phyloP scores from a whole-genome alignment of 352 stramenopile species.

The Phytophthora crassamura region DNA sequence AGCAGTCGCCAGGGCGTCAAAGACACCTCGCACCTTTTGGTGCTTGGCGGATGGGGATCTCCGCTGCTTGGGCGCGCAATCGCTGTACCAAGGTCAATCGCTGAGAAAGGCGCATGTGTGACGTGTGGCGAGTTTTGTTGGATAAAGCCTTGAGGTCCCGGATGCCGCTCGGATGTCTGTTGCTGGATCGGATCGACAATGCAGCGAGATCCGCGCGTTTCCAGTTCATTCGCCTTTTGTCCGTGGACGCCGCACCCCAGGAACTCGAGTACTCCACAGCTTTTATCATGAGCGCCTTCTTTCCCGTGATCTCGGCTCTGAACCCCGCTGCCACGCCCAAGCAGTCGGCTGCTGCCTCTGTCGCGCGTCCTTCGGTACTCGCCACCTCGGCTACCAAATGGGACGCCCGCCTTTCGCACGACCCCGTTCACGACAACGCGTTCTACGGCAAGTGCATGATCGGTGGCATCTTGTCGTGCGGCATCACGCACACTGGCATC shows the following conservation, averaged over 20 bases:
- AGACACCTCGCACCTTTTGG: constrained; percentile 5
- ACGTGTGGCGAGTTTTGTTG: constrained; percentile 26
- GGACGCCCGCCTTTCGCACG: constrained; percentile 84
- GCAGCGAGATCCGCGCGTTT: constrained; percentile 5
- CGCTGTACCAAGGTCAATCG: constrained; percentile 2
- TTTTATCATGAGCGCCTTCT: constrained; percentile 62
- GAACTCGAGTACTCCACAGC: constrained; percentile 16
- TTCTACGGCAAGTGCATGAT: constrained; percentile 97
- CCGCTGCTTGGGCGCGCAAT: constrained; percentile 25
- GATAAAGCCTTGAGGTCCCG: constrained; percentile 25
- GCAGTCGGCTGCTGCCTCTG: constrained; percentile 17
- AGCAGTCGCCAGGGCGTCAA: constrained; percentile 8
- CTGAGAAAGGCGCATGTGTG: constrained; percentile 30
- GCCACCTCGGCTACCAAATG: constrained; percentile 85
- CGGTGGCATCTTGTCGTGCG: constrained; percentile 92
- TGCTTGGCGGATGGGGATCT: constrained; percentile 19
- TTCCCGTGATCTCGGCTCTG: constrained; percentile 67
- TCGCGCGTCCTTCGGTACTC: constrained; percentile 50
- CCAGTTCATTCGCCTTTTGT: constrained; percentile 26
- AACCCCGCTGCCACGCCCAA: constrained; percentile 38
- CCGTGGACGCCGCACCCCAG: constrained; percentile 22
- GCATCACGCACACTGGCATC: constrained; percentile 93
- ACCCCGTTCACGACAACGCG: constrained; percentile 83
- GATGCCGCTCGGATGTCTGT: background rate
- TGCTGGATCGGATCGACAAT: constrained; percentile 16